Conservation (phyloP, 192 early-diverging fungal species). For the Phlyctochytrium bullatum region DNA sequence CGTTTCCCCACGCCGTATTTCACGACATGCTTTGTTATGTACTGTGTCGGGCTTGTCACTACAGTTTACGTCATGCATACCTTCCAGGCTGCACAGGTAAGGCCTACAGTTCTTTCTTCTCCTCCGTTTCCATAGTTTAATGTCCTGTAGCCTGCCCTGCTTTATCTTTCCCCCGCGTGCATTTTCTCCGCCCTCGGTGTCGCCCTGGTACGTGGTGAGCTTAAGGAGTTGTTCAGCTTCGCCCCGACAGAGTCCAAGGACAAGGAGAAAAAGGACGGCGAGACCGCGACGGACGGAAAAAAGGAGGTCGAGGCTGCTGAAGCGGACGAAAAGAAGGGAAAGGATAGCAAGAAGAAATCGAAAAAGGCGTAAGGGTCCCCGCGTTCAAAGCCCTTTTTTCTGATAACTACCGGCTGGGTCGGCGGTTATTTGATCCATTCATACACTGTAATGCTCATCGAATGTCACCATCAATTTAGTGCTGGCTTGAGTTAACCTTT, state of each 20-base stretch:
- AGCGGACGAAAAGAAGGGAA: not conserved
- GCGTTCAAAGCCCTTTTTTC: too few relatives aligned
- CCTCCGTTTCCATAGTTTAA: constrained; percentile 7
- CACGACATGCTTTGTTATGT: constrained; percentile 72
- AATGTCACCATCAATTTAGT: too few relatives aligned
- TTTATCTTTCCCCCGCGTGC: constrained; percentile 97
- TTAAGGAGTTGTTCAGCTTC: constrained; percentile 39
- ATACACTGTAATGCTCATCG: too few relatives aligned
- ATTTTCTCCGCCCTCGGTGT: constrained; percentile 75
- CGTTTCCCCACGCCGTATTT: constrained; percentile 88
- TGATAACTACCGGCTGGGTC: too few relatives aligned
- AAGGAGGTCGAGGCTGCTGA: not conserved
- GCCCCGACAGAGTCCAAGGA: constrained; percentile 11
- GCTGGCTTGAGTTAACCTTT: too few relatives aligned
- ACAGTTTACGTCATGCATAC: constrained; percentile 93
- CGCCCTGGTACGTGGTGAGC: constrained; percentile 37
- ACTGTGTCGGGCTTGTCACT: constrained; percentile 78
- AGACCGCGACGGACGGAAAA: not conserved
- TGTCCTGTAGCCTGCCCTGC: constrained; percentile 70
- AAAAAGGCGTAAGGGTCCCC: too few relatives aligned
- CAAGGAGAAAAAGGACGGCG: not conserved
- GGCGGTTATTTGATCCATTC: too few relatives aligned
- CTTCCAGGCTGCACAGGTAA: constrained; percentile 89
- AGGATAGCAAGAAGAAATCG: too few relatives aligned
- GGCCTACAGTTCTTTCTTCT: not conserved